A percentile compares a stretch with the other conserved stretches of the same genome.
Evolutionary conservation across 805 yeast genomes (phyloP).

Genomic region (Priceomyces haplophilus): DNA sequence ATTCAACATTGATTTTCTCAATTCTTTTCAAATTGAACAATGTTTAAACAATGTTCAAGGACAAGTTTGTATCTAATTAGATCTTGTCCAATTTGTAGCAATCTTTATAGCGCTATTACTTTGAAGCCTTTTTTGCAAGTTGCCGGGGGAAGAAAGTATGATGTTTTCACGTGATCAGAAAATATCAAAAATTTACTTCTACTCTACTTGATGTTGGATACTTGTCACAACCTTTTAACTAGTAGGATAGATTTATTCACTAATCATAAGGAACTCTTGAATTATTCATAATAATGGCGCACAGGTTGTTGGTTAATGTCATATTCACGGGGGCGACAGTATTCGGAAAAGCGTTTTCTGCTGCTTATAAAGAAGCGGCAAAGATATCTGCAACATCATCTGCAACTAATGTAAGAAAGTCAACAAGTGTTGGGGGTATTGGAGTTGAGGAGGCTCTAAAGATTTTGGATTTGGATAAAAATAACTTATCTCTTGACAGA

Average conservation of each 20-base stretch:
- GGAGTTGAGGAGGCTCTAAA: slow-evolving; percentile 87
- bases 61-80: too few species aligned
- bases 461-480: slow-evolving; percentile 74
- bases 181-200: too few species aligned
- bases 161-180: background rate
- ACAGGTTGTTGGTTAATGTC: slow-evolving; percentile 84
- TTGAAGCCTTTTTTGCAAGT: too few species aligned
- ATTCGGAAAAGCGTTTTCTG: slow-evolving; percentile 93
- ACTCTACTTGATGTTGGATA: too few species aligned
- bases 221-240: too few species aligned
- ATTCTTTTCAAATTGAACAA: too few species aligned
- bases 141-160: background rate
- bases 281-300: slow-evolving; percentile 63
- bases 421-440: slow-evolving; percentile 70
- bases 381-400: slow-evolving; percentile 81
- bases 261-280: background rate
- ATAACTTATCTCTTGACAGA: slow-evolving; percentile 52
- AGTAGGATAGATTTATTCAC: too few species aligned
- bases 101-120: too few species aligned
- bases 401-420: slow-evolving; percentile 40
- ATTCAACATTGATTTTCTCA: too few species aligned
- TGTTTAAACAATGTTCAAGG: too few species aligned
- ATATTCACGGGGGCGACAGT: slow-evolving; percentile 93
- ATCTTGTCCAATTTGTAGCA: too few species aligned
- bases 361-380: slow-evolving; percentile 95